These are phyloP conservation scores for Sabuloglossum arenarium DNA, from an alignment of 495 filamentous ascomycete species.

Conservation along the genomic window DNA sequence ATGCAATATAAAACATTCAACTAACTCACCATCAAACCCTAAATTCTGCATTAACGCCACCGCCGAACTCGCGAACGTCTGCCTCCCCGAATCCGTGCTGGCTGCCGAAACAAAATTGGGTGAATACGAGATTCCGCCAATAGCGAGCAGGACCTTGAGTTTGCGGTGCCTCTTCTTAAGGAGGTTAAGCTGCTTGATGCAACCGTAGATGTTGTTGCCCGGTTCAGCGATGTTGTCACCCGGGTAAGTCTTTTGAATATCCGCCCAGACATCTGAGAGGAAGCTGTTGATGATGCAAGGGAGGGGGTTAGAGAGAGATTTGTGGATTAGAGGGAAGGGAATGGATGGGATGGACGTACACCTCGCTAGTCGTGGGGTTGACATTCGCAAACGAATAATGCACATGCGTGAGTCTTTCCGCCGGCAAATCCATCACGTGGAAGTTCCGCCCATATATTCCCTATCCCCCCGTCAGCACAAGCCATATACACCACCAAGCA, in stretches of 20 bases:
- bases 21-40: constrained; percentile 38
- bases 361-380: constrained; percentile 52
- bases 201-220: constrained; percentile 69
- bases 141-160: constrained; percentile 76
- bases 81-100: constrained; percentile 34
- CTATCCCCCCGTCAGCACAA: constrained; percentile 19
- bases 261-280: constrained; percentile 33
- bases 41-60: constrained; percentile 45
- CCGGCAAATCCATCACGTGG: constrained; percentile 69
- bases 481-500: constrained; percentile 3
- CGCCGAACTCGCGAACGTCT: constrained; percentile 45
- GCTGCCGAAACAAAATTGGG: constrained; percentile 61
- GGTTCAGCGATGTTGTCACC: constrained; percentile 47
- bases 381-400: constrained; percentile 88
- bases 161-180: constrained; percentile 76
- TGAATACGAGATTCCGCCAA: constrained; percentile 93
- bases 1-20: too few relatives aligned
- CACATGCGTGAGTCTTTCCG: constrained; percentile 73
- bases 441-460: constrained; percentile 74
- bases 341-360: constrained; percentile 27
- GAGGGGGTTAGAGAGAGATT: not conserved
- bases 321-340: not conserved
- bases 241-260: constrained; percentile 68
- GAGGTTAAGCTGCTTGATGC: constrained; percentile 80
- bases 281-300: too few relatives aligned